Conservation (phyloP, 2,329 filamentous ascomycete genomes). For the Penicillium sp. region DNA sequence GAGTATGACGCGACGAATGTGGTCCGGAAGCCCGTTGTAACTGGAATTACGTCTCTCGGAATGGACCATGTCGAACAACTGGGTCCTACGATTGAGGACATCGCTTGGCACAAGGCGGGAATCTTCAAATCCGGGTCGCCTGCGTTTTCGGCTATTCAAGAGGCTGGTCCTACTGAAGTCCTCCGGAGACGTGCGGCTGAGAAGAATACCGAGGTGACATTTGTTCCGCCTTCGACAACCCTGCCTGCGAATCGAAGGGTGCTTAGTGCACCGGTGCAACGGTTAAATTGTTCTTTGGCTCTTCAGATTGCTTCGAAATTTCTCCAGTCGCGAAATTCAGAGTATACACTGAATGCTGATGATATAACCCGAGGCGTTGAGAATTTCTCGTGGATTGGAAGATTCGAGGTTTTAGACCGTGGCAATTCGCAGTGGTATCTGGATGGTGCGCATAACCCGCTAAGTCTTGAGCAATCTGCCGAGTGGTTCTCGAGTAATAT, state of each 20-base stretch:
- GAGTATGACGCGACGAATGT: slow-evolving; percentile 65
- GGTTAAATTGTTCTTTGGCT: slow-evolving; percentile 32
- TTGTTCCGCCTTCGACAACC: not conserved
- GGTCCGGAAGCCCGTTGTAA: slow-evolving; percentile 52
- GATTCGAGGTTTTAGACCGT: slow-evolving; percentile 5
- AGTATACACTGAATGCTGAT: slow-evolving; percentile 8
- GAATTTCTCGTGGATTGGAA: not conserved
- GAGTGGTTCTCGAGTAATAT: slow-evolving; percentile 34
- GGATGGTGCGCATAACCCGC: slow-evolving; percentile 42
- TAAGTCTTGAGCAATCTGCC: slow-evolving; percentile 36
- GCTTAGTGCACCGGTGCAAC: slow-evolving; percentile 26
- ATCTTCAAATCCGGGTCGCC: not conserved
- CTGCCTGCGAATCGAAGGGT: slow-evolving; percentile 13
- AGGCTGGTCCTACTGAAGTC: not conserved
- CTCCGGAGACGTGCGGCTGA: not conserved
- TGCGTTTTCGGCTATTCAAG: not conserved
- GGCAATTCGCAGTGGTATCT: slow-evolving; percentile 34
- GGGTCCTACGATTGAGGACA: not conserved
- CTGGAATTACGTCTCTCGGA: slow-evolving; percentile 16
- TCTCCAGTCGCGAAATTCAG: slow-evolving; percentile 18
- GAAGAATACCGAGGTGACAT: not conserved
- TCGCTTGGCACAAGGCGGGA: not conserved
- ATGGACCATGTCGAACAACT: not conserved
- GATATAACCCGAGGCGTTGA: slow-evolving; percentile 17
- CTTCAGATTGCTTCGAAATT: slow-evolving; percentile 22